phyloP scores from a whole-genome alignment of 768 basidiomycete species.

The Porpolomopsis calyptriformis region DNA sequence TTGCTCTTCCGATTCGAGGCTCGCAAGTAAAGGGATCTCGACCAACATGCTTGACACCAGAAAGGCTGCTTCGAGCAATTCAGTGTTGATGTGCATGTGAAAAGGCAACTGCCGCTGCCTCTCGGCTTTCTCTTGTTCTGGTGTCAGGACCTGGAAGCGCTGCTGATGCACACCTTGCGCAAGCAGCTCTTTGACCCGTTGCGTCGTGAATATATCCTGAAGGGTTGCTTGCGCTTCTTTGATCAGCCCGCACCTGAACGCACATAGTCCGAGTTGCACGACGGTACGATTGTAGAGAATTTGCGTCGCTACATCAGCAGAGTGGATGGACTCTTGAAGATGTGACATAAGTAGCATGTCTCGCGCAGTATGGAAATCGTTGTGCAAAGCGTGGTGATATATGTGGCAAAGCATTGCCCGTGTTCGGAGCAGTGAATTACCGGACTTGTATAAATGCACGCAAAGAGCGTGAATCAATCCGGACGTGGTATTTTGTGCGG shows the following conservation, averaged over 20 bases:
- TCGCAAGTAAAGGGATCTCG: constrained; percentile 90
- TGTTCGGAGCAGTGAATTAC: constrained; percentile 85
- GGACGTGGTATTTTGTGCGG: constrained; percentile 46
- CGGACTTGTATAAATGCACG: constrained; percentile 85
- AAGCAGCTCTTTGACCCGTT: constrained; percentile 92
- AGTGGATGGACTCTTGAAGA: constrained; percentile 91
- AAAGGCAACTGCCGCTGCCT: constrained; percentile 93
- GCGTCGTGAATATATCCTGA: constrained; percentile 92
- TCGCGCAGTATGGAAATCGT: constrained; percentile 91
- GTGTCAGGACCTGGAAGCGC: constrained; percentile 74
- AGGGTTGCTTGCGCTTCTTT: constrained; percentile 88
- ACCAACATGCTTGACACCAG: constrained; percentile 98
- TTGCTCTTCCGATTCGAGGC: constrained; percentile 88
- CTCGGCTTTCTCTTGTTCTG: constrained; percentile 96
- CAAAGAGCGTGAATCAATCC: constrained; percentile 83
- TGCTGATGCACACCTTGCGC: constrained; percentile 95
- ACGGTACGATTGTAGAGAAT: constrained; percentile 97
- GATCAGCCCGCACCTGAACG: constrained; percentile 91
- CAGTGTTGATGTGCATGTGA: constrained; percentile 99
- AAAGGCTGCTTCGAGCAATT: constrained; percentile 94
- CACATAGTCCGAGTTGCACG: constrained; percentile 93
- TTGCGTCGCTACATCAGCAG: constrained; percentile 93
- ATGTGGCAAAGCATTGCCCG: constrained; percentile 97
- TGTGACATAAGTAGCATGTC: constrained; percentile 99
- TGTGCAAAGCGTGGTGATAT: constrained; percentile 93